phyloP scores from a whole-genome alignment of 495 filamentous ascomycete species.

The Pseudoneurospora amorphoporcata region DNA sequence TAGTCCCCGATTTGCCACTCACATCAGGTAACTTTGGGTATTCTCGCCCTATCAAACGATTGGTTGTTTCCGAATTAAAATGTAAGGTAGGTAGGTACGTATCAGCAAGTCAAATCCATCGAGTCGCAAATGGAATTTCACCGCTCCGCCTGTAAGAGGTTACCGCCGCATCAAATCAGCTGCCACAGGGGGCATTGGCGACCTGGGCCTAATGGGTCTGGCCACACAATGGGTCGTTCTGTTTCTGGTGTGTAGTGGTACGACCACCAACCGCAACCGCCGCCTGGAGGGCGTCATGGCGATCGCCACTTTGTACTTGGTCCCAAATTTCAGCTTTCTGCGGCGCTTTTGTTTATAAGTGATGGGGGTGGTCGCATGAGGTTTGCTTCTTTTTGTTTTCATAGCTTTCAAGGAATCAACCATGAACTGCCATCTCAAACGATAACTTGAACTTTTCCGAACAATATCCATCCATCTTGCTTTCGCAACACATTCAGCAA shows the following conservation, averaged over 20 bases:
- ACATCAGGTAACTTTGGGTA: background rate
- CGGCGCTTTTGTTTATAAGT: background rate
- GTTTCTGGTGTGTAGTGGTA: background rate
- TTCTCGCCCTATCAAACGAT: background rate
- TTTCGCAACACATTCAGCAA: background rate
- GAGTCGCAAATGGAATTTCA: background rate
- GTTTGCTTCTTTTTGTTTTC: background rate
- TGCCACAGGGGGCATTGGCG: background rate
- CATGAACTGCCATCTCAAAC: background rate
- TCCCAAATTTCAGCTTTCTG: background rate
- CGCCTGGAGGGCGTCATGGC: background rate
- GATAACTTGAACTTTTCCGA: background rate
- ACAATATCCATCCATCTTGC: background rate
- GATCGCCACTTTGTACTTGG: background rate
- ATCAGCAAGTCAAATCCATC: background rate
- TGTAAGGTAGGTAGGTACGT: background rate
- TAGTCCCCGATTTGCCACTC: background rate
- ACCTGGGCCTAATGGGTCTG: background rate
- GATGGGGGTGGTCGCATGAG: background rate
- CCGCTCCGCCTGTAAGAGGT: background rate
- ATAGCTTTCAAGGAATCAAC: background rate
- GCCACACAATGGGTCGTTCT: background rate
- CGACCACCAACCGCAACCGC: background rate
- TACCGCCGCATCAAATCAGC: background rate
- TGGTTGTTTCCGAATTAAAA: background rate